phyloP scores from a whole-genome alignment of 176 grass and related monocot species.

The Eremochloa ophiuroides region DNA sequence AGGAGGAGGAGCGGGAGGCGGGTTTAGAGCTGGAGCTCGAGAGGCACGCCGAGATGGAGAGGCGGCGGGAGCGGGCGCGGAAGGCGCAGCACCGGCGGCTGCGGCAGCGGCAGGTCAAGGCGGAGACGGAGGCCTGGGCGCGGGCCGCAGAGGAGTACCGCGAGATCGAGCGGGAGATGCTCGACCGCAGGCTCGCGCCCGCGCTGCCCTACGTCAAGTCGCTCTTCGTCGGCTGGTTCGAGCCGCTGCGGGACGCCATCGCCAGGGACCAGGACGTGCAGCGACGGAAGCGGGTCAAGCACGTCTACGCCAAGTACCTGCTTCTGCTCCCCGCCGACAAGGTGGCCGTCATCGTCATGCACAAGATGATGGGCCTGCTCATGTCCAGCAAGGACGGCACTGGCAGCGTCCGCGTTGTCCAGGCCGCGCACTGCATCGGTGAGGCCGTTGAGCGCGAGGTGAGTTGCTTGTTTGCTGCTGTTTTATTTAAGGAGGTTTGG shows the following conservation, averaged over 20 bases:
- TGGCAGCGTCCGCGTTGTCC: constrained; percentile 63
- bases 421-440: constrained; percentile 64
- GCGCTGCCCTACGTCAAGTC: constrained; percentile 82
- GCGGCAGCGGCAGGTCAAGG: constrained; percentile 71
- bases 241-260: constrained; percentile 80
- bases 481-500: neutral
- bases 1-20: neutral
- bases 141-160: constrained; percentile 84
- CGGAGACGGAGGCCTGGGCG: constrained; percentile 91
- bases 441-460: constrained; percentile 92
- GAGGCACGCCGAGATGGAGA: neutral
- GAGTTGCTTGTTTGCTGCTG: neutral
- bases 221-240: constrained; percentile 89
- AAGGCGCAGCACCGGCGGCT: constrained; percentile 44
- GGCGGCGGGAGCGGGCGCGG: constrained; percentile 18
- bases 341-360: constrained; percentile 95
- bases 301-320: constrained; percentile 63
- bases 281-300: constrained; percentile 54
- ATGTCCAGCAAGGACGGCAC: constrained; percentile 60
- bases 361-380: constrained; percentile 84
- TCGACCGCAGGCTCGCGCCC: constrained; percentile 83
- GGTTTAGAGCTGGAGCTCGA: constrained; percentile 24
- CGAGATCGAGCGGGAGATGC: constrained; percentile 82
- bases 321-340: constrained; percentile 77
- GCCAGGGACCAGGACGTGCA: constrained; percentile 64